Conservation (phyloP, 2,329 filamentous ascomycete species). For the Nigrograna mackinnonii region DNA sequence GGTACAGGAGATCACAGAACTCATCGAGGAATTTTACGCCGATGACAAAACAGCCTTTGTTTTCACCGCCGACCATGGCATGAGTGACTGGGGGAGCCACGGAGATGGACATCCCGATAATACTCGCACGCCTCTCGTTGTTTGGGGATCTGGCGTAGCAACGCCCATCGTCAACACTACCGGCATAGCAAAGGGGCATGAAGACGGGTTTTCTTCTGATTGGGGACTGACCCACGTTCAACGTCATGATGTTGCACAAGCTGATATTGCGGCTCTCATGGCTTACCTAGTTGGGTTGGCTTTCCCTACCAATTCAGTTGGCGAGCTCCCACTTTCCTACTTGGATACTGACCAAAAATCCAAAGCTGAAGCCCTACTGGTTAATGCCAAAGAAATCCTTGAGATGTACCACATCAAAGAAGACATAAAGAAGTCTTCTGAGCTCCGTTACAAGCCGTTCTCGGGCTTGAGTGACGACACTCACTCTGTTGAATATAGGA, state of each 20-base stretch:
- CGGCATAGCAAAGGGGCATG: conserved; percentile 76
- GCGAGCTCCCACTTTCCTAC: conserved; percentile 84
- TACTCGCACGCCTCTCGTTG: conserved; percentile 88
- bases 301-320: conserved; percentile 95
- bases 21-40: conserved; percentile 84
- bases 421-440: conserved; percentile 73
- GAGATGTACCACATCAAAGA: conserved; percentile 98
- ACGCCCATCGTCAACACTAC: conserved; percentile 64
- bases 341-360: conserved; percentile 71
- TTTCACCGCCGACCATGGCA: conserved; percentile 97
- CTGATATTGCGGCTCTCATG: conserved; percentile 95
- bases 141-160: conserved; percentile 91
- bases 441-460: conserved; percentile 80
- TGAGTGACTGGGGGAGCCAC: conserved; percentile 99
- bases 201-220: conserved; percentile 83
- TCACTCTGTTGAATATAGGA: conserved; percentile 66
- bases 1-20: conserved; percentile 77
- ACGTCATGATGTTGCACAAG: conserved; percentile 90
- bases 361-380: conserved; percentile 82
- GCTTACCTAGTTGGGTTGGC: conserved; percentile 85
- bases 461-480: conserved; percentile 66
- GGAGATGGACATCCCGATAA: conserved; percentile 98
- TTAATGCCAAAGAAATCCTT: conserved; percentile 83
- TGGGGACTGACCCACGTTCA: conserved; percentile 82
- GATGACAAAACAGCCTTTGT: conserved; percentile 87